A percentile compares a stretch with the other conserved stretches of the same genome.
Evolutionary conservation across 2,329 filamentous ascomycete species (phyloP).

Genomic region (Alternaria arbusti): DNA sequence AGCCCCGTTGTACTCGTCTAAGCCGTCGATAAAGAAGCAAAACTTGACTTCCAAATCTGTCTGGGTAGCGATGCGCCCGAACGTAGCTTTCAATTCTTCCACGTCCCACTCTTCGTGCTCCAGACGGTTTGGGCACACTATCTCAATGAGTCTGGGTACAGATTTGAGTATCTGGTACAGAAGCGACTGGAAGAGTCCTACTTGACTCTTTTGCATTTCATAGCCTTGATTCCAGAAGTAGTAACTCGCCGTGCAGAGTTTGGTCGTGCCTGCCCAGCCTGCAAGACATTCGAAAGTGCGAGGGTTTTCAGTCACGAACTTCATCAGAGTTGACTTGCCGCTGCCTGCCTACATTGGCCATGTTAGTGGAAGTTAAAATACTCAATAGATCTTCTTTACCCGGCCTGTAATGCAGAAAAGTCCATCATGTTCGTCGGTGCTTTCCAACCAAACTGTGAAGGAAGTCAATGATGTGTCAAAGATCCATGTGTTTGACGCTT

Average conservation of each 20-base stretch:
- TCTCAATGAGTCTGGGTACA: constrained; percentile 8
- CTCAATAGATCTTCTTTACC: neutral
- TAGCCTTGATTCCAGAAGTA: constrained; percentile 24
- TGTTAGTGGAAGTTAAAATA: neutral
- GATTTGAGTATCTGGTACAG: constrained; percentile 19
- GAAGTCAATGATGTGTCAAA: constrained; percentile 7
- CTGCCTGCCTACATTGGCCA: constrained; percentile 47
- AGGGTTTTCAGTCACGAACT: constrained; percentile 12
- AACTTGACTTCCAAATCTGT: constrained; percentile 1
- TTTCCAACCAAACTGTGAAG: constrained; percentile 16
- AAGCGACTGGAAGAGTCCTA: constrained; percentile 14
- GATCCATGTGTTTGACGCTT: constrained; percentile 16
- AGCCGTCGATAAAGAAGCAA: constrained; percentile 17
- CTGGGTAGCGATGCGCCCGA: neutral
- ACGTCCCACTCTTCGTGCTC: constrained; percentile 15
- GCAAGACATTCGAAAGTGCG: constrained; percentile 34
- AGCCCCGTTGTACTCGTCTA: neutral
- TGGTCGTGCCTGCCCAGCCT: constrained; percentile 43
- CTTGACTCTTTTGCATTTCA: constrained; percentile 17
- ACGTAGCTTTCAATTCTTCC: constrained; percentile 5
- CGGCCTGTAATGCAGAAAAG: constrained; percentile 19
- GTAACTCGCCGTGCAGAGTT: constrained; percentile 35
- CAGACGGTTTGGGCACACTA: neutral
- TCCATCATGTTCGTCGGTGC: neutral
- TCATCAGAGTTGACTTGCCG: constrained; percentile 58